These are phyloP conservation scores for Polytrichum formosum DNA, from an alignment of 225 moss, liverwort and hornwort species.

Conservation along the genomic window DNA sequence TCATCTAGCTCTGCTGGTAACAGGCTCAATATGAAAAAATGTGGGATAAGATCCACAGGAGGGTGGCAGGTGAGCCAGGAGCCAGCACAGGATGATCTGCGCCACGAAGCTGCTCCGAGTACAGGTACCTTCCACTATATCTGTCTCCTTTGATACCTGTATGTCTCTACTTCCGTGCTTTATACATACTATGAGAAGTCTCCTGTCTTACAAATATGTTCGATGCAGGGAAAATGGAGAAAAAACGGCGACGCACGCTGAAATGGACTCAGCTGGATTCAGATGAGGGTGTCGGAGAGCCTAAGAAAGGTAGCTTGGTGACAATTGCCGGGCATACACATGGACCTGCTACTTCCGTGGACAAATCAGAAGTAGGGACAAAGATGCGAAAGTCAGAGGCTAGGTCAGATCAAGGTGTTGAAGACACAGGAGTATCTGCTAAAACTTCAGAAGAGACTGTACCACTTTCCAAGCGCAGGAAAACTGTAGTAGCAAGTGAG, in stretches of 20 bases:
- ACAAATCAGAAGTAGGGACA: conserved; percentile 21
- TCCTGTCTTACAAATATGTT: not conserved
- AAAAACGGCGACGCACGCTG: conserved; percentile 55
- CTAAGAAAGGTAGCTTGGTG: conserved; percentile 42
- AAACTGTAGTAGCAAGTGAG: conserved; percentile 19
- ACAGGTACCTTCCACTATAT: conserved; percentile 33
- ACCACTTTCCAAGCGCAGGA: conserved; percentile 44
- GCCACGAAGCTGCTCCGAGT: conserved; percentile 28
- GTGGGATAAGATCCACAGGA: conserved; percentile 41
- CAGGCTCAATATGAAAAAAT: conserved; percentile 41
- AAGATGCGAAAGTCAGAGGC: conserved; percentile 20
- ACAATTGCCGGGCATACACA: conserved; percentile 29
- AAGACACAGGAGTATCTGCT: conserved; percentile 15
- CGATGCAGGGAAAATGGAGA: conserved; percentile 54
- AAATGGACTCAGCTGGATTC: conserved; percentile 77
- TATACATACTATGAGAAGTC: too few species aligned
- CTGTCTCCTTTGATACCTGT: not conserved
- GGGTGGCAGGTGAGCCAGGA: conserved; percentile 29
- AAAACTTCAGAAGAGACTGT: conserved; percentile 23
- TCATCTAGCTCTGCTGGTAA: conserved; percentile 54
- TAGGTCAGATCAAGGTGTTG: conserved; percentile 24
- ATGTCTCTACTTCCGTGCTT: too few species aligned
- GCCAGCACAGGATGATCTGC: conserved; percentile 25
- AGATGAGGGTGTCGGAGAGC: conserved; percentile 41
- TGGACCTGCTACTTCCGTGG: conserved; percentile 32